Evolutionary conservation across 2,329 filamentous ascomycete genomes (phyloP), one percentile per base, ranked within the genome.

Genomic region (Fusarium buxicola): DNA sequence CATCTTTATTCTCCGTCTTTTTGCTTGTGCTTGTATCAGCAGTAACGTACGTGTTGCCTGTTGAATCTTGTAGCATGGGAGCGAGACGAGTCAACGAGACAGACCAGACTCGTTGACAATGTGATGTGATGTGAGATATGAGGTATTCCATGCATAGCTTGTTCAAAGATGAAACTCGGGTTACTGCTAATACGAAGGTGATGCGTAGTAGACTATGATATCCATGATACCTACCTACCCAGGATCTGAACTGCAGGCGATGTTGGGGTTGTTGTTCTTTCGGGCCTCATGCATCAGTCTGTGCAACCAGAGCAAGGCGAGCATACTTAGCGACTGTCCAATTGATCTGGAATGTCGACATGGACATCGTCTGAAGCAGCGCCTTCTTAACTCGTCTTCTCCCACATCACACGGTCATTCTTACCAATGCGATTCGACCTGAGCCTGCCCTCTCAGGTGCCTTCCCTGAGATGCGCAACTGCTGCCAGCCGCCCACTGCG

Each of bases 331-430:
- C 39, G 38, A 52, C 36, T 60, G 35, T 57, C 62, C 44, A 58
- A 59, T 57, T 49, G 45, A 48, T 34, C 53, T 61, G 46, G 59
- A 36, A 58, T 39, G 46, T 56, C 44, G 53, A 60, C 53, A 66
- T 31, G 55, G 55, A 57, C 55, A 35, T 58, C 47, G 41, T 48
- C 49, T 63, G 35, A 46, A 57, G 55, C 39, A 40, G 45, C 53
- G 56, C 45, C 66, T 66, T 69, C 60, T 69, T 63, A 70, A 69
- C 54, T 53, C 63, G 55, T 58, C 55, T 34, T 48, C 52, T 60
- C 62, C 60, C 65, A 48, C 65, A 49, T 64, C 58, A 59, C 25
- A 44, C 39, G 45, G 46, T 48, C 46, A 46, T 58, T 35, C 31
- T 52, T 39, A 52, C 43, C 49, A 49, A 49, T 51, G 52, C 53